A percentile compares a stretch with the other conserved stretches of the same genome.
Conservation (phyloP, 2,329 filamentous ascomycete genomes). For the Domatiomyces catenatus region DNA sequence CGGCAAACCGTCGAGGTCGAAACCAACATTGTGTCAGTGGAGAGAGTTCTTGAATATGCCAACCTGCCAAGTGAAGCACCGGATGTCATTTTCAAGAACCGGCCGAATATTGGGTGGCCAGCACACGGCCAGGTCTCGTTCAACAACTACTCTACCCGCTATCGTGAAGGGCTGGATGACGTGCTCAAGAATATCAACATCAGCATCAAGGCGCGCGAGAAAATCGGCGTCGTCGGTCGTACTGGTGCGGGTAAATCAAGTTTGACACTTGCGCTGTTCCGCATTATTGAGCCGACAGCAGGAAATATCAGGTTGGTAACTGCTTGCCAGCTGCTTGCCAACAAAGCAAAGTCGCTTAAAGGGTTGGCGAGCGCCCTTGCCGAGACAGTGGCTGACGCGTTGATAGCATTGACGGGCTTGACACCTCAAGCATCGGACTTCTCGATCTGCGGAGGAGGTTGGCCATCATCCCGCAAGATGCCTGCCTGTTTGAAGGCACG, state of each 20-base stretch:
- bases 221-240: conserved; percentile 91
- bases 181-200: conserved; percentile 87
- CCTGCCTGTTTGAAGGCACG: conserved; percentile 84
- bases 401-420: conserved; percentile 63
- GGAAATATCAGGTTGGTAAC: conserved; percentile 55
- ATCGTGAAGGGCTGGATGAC: conserved; percentile 74
- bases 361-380: neutral
- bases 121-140: conserved; percentile 77
- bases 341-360: neutral
- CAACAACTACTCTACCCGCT: conserved; percentile 85
- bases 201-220: conserved; percentile 89
- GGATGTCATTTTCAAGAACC: conserved; percentile 75
- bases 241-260: conserved; percentile 95
- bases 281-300: conserved; percentile 75
- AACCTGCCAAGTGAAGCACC: conserved; percentile 81
- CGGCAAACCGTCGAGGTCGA: conserved; percentile 98
- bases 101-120: conserved; percentile 84
- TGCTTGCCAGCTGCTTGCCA: neutral
- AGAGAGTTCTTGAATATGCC: conserved; percentile 92
- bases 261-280: conserved; percentile 79
- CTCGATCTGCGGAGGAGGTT: conserved; percentile 75
- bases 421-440: conserved; percentile 80
- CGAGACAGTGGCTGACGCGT: conserved; percentile 1
- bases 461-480: conserved; percentile 95
- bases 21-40: conserved; percentile 98